Conservation (phyloP, 805 yeast species). For the Teunomyces pallodes region DNA sequence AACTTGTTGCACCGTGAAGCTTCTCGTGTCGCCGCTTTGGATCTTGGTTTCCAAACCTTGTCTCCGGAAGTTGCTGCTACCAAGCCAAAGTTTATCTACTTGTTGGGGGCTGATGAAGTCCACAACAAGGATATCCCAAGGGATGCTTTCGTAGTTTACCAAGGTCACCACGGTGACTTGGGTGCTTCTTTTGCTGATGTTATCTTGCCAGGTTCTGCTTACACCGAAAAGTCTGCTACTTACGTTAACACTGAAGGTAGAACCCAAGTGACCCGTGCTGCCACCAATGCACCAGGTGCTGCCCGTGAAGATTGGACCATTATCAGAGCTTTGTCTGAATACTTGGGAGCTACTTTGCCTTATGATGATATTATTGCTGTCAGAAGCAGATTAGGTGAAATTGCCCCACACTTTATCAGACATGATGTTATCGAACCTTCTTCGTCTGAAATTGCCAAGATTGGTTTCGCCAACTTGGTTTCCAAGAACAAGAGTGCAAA, state of each 20-base stretch:
- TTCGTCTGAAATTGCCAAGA: conserved; percentile 51
- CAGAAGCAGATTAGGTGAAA: conserved; percentile 66
- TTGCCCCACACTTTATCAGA: conserved; percentile 78
- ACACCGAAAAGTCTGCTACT: conserved; percentile 82
- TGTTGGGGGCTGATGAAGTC: conserved; percentile 83
- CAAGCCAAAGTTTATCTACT: conserved; percentile 71
- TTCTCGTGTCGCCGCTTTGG: conserved; percentile 83
- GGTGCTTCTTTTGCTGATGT: conserved; percentile 91
- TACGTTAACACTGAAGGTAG: conserved; percentile 90
- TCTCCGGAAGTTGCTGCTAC: conserved; percentile 46
- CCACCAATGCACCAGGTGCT: conserved; percentile 81
- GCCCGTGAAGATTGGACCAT: conserved; percentile 94
- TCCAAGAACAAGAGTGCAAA: conserved; percentile 40
- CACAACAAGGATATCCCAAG: conserved; percentile 66
- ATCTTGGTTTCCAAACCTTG: conserved; percentile 67
- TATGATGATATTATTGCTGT: conserved; percentile 70
- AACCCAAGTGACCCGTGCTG: conserved; percentile 80
- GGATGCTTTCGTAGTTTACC: conserved; percentile 85
- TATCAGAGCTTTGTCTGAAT: conserved; percentile 78
- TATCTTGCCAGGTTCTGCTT: conserved; percentile 82
- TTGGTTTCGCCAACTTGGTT: conserved; percentile 52
- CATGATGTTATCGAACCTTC: conserved; percentile 75
- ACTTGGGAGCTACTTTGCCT: conserved; percentile 65
- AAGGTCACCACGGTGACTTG: conserved; percentile 88
- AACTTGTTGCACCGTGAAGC: conserved; percentile 82